These are phyloP conservation scores for Phytopythium ostracodes DNA, from an alignment of 352 stramenopile genomes.

Conservation along the genomic window DNA sequence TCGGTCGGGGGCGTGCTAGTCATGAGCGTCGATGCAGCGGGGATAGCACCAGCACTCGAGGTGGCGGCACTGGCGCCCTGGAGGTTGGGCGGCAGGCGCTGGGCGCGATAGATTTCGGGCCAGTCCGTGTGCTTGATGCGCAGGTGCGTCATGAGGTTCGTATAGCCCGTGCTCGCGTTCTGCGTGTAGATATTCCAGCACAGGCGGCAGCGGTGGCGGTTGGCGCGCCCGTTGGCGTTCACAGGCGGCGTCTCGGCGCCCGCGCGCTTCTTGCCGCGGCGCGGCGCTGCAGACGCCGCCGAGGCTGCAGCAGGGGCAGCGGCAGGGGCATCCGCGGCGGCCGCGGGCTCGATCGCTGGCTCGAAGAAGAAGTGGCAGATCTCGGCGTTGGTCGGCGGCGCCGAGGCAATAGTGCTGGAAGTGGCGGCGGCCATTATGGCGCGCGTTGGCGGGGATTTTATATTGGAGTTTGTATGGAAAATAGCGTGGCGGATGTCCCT, in stretches of 20 bases:
- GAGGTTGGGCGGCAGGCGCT: conserved; percentile 5
- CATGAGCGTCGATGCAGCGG: not conserved
- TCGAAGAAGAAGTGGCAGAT: conserved; percentile 40
- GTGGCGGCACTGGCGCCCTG: no score
- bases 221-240: conserved; percentile 10
- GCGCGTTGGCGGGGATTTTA: not conserved
- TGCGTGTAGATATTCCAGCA: conserved; percentile 31
- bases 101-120: conserved; percentile 16
- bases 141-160: conserved; percentile 35
- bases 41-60: conserved; percentile 1
- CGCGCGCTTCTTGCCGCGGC: not conserved
- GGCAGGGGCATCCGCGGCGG: not conserved
- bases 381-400: conserved; percentile 17
- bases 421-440: not conserved
- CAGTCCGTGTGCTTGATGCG: conserved; percentile 32
- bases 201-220: conserved; percentile 28
- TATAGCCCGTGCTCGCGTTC: conserved; percentile 28
- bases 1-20: no score
- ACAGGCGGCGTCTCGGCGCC: not conserved
- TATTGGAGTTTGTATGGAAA: not conserved
- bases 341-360: conserved; percentile 14
- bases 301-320: not conserved
- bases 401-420: not conserved
- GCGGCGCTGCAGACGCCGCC: not conserved
- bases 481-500: not conserved